These are phyloP conservation scores for Nymphaea thermarum DNA, from an alignment of 164 flowering plant species.

Conservation along the genomic window DNA sequence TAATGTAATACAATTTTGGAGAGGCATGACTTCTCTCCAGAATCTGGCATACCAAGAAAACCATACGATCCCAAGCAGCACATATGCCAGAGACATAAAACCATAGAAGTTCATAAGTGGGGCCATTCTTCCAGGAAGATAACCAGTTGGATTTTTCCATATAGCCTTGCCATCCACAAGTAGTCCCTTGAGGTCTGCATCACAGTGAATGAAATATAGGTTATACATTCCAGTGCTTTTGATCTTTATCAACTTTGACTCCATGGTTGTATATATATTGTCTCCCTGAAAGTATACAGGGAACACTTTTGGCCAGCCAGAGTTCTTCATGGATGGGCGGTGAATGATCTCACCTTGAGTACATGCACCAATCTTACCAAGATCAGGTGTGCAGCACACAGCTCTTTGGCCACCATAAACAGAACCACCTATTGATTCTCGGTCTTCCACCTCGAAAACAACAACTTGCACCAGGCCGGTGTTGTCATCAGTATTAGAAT, in stretches of 20 bases:
- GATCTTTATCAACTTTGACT: constrained; percentile 43
- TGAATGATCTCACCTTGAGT: constrained; percentile 59
- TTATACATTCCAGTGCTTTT: constrained; percentile 94
- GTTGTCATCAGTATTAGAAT: constrained; percentile 2
- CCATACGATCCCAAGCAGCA: constrained; percentile 84
- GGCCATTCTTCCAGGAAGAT: constrained; percentile 97
- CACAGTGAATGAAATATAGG: constrained; percentile 88
- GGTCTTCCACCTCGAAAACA: constrained; percentile 92
- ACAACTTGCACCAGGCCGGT: constrained; percentile 59
- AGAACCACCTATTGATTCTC: constrained; percentile 88
- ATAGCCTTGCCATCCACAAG: constrained; percentile 73
- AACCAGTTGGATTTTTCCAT: constrained; percentile 96
- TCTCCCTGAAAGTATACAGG: constrained; percentile 31
- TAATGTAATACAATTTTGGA: constrained; percentile 89
- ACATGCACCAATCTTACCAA: constrained; percentile 85
- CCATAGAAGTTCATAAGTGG: constrained; percentile 89
- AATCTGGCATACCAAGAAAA: constrained; percentile 89
- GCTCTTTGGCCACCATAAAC: constrained; percentile 99
- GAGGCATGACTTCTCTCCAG: constrained; percentile 83
- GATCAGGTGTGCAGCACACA: constrained; percentile 88
- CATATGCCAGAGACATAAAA: constrained; percentile 85
- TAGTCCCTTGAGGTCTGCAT: constrained; percentile 53
- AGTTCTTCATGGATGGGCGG: constrained; percentile 58
- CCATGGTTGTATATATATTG: constrained; percentile 36
- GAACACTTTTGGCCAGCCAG: constrained; percentile 82